Percentiles rank a stretch among this genome's conserved stretches.
These are phyloP conservation scores for Calonectria hawksworthii DNA, from an alignment of 2,329 filamentous ascomycete genomes.

Conservation along the genomic window DNA sequence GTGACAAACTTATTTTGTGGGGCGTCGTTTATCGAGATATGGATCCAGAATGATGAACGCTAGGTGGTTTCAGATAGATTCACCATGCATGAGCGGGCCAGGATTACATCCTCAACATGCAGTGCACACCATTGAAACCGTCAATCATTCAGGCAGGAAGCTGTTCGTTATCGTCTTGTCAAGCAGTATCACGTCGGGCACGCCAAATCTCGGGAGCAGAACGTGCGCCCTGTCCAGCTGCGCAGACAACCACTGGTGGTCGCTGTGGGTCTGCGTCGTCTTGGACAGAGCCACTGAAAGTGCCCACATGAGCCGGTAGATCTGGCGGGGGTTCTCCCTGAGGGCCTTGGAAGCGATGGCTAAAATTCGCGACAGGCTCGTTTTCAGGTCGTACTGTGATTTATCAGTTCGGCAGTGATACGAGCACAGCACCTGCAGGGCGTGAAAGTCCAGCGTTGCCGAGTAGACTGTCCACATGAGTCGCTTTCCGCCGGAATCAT, in stretches of 20 bases:
- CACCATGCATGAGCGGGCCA: no score
- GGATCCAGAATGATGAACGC: not conserved
- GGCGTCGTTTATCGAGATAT: not conserved
- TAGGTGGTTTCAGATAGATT: not conserved
- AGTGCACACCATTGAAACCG: no score
- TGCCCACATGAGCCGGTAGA: slow-evolving; percentile 42
- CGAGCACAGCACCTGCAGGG: slow-evolving; percentile 28
- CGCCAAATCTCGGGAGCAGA: slow-evolving; percentile 35
- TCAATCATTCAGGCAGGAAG: no score
- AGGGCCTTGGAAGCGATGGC: slow-evolving; percentile 36
- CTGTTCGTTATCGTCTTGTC: not conserved
- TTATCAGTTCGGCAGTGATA: slow-evolving; percentile 11
- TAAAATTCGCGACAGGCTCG: slow-evolving; percentile 26
- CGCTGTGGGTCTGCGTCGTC: not conserved
- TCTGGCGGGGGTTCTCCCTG: slow-evolving; percentile 31
- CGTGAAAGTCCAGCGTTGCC: slow-evolving; percentile 37
- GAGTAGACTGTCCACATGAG: slow-evolving; percentile 43
- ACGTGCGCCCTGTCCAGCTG: slow-evolving; percentile 31
- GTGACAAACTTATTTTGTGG: not conserved
- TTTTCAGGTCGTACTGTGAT: not conserved
- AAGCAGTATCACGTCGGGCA: slow-evolving; percentile 28
- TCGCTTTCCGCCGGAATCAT: slow-evolving; percentile 33
- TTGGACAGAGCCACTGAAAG: slow-evolving; percentile 37
- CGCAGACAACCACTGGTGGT: slow-evolving; percentile 29
- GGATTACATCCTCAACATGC: no score